Percentiles rank a stretch among this genome's conserved stretches.
phyloP scores from a whole-genome alignment of 305 asterid genomes.

The Ruellia speciosa region DNA sequence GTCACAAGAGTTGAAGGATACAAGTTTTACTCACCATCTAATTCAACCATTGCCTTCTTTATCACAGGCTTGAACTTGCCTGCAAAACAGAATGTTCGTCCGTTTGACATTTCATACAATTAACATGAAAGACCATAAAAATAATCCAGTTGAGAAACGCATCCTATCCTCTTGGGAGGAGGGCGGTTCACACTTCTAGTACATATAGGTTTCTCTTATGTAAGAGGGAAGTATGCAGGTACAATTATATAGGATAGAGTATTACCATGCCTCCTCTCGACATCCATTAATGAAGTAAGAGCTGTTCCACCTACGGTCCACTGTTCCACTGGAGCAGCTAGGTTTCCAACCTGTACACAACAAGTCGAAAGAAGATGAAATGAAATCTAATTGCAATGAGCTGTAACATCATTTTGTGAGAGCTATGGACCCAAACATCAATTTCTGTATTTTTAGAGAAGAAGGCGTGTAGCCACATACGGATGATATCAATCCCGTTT shows the following conservation, averaged over 20 bases:
- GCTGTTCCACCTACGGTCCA: slow-evolving; percentile 98
- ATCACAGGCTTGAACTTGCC: slow-evolving; percentile 98
- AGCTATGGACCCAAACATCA: not conserved
- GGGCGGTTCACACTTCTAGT: no score
- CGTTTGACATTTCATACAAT: slow-evolving; percentile 6
- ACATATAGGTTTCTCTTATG: no score
- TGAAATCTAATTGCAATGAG: not conserved
- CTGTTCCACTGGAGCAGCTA: slow-evolving; percentile 83
- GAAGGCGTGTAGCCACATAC: slow-evolving; percentile 28
- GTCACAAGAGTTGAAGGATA: slow-evolving; percentile 1
- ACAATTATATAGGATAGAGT: no score
- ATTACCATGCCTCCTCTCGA: slow-evolving; percentile 94
- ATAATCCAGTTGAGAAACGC: not conserved
- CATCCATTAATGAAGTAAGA: slow-evolving; percentile 88
- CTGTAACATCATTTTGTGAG: not conserved
- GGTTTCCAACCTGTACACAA: slow-evolving; percentile 44
- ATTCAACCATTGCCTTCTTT: slow-evolving; percentile 98
- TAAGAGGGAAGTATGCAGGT: no score
- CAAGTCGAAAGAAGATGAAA: not conserved
- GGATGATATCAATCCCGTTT: slow-evolving; percentile 89
- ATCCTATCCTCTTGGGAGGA: no score
- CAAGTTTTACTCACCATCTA: slow-evolving; percentile 49
- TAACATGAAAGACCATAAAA: not conserved
- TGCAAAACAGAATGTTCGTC: slow-evolving; percentile 25
- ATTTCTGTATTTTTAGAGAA: no score